These are phyloP conservation scores for Effrenium voratum DNA, from an alignment of 73 alveolate species.

Conservation along the genomic window DNA sequence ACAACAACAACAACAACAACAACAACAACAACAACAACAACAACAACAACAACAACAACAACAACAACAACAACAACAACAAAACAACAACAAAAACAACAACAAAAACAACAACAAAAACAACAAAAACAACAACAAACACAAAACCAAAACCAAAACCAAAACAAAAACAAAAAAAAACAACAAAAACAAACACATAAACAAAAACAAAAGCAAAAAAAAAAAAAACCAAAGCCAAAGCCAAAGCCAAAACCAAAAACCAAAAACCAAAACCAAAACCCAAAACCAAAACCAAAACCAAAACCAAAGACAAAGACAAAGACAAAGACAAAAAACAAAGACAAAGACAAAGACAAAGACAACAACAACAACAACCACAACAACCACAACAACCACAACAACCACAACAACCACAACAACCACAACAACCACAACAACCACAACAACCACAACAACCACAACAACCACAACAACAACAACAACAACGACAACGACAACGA, in stretches of 20 bases:
- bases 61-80: conserved; percentile 18
- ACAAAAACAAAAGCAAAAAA: neutral
- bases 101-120: neutral
- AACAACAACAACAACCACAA: neutral
- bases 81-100: neutral
- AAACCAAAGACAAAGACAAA: too few relatives aligned
- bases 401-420: neutral
- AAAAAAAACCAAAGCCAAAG: neutral
- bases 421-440: neutral
- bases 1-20: conserved; percentile 17
- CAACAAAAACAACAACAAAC: neutral
- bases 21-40: conserved; percentile 28
- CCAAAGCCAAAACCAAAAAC: neutral
- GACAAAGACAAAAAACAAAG: neutral
- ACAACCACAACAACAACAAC: neutral
- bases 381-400: neutral
- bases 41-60: conserved; percentile 27
- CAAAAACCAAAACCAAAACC: neutral
- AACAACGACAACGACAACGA: neutral
- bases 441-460: neutral
- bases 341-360: neutral
- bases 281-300: neutral
- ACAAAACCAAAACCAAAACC: neutral
- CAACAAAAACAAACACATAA: neutral
- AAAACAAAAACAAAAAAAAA: neutral